These are phyloP conservation scores for Papiliotrema terrestris DNA, from an alignment of 1,284 basidiomycete genomes.

Conservation along the genomic window DNA sequence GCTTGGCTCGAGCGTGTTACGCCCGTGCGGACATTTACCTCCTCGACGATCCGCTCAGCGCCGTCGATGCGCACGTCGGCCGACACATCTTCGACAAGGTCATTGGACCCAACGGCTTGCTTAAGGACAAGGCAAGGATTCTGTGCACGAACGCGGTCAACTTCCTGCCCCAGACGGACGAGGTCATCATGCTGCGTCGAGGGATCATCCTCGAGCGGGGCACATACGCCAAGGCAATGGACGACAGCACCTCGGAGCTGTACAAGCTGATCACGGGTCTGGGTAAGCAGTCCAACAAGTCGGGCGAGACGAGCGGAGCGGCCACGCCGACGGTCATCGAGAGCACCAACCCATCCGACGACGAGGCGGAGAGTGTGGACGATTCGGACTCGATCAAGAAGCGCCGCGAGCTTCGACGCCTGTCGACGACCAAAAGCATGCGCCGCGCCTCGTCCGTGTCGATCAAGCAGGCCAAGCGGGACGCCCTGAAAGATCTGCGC, in stretches of 20 bases:
- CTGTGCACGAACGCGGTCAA: conserved; percentile 87
- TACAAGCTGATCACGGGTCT: conserved; percentile 67
- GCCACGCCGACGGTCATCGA: conserved; percentile 36
- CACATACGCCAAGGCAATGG: conserved; percentile 63
- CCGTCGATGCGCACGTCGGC: conserved; percentile 68
- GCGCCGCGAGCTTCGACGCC: conserved; percentile 25
- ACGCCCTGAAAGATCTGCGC: conserved; percentile 47
- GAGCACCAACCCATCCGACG: conserved; percentile 14
- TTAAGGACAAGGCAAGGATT: conserved; percentile 79
- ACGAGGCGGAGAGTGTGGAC: conserved; percentile 12
- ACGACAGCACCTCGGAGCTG: conserved; percentile 65
- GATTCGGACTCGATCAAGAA: conserved; percentile 32
- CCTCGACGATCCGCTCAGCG: conserved; percentile 57
- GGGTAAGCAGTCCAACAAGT: conserved; percentile 50
- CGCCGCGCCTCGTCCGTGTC: conserved; percentile 46
- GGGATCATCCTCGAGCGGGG: conserved; percentile 82
- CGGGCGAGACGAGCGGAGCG: conserved; percentile 52
- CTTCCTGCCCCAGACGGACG: conserved; percentile 75
- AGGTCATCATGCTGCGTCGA: conserved; percentile 72
- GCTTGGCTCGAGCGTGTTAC: conserved; percentile 56
- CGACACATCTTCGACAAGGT: conserved; percentile 70
- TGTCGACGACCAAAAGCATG: conserved; percentile 31
- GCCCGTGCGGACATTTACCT: conserved; percentile 60
- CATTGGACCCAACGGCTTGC: conserved; percentile 80
- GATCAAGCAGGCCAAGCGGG: conserved; percentile 43